Evolutionary conservation across 179 eudicot genomes (phyloP).

Genomic region (Actinidia arguta): DNA sequence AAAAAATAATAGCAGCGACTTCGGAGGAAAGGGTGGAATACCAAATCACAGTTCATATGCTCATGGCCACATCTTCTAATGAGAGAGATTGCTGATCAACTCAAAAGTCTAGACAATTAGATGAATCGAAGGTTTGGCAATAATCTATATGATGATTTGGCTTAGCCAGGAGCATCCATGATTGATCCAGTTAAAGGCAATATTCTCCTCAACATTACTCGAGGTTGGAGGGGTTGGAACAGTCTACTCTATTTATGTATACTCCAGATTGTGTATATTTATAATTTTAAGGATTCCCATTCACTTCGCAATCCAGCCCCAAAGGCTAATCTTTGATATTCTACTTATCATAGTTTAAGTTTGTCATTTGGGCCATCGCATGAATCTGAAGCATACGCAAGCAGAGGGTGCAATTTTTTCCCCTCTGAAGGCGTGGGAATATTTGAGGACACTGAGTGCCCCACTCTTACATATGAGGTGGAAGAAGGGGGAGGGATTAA

Average conservation of each 20-base stretch:
- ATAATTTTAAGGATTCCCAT: not conserved
- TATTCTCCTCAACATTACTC: not conserved
- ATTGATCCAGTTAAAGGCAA: not conserved
- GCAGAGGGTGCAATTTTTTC: not conserved
- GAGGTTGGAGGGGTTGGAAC: not conserved
- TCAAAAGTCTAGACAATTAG: conserved; percentile 1
- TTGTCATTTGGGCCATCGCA: not conserved
- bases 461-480: not conserved
- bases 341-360: not conserved
- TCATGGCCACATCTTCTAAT: not conserved
- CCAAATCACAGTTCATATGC: not conserved
- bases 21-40: no score
- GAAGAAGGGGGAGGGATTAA: not conserved
- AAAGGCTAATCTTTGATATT: not conserved
- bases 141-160: not conserved
- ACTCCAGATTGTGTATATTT: no score
- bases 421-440: not conserved
- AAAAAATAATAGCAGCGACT: no score
- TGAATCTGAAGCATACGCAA: not conserved
- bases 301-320: not conserved
- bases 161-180: no score
- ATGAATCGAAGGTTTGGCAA: not conserved
- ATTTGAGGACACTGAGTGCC: not conserved
- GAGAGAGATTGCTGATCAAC: not conserved
- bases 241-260: not conserved